Evolutionary conservation across 2,329 filamentous ascomycete genomes (phyloP).

Genomic region (Clarireedia sp.): DNA sequence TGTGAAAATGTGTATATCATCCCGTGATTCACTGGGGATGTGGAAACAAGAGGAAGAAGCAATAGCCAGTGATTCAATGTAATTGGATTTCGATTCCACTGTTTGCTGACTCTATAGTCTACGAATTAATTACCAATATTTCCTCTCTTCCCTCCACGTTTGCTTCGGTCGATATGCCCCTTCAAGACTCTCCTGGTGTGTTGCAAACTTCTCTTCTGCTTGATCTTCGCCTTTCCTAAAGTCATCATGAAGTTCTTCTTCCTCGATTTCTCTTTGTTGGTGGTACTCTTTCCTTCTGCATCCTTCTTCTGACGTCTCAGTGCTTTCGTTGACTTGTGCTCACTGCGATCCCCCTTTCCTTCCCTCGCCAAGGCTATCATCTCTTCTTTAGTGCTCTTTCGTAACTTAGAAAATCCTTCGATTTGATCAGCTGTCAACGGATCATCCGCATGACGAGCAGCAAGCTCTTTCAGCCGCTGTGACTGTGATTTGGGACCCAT

Average conservation of each 20-base stretch:
- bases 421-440: slow-evolving; percentile 86
- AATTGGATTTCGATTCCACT: too few species aligned
- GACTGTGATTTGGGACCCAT: slow-evolving; percentile 40
- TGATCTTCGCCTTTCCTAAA: slow-evolving; percentile 86
- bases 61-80: too few species aligned
- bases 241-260: slow-evolving; percentile 99
- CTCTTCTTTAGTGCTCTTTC: slow-evolving; percentile 85
- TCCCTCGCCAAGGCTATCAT: slow-evolving; percentile 75
- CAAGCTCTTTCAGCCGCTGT: slow-evolving; percentile 31
- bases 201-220: slow-evolving; percentile 88
- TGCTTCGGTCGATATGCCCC: slow-evolving; percentile 74
- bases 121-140: slow-evolving; percentile 41
- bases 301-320: slow-evolving; percentile 82
- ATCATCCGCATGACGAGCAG: slow-evolving; percentile 70
- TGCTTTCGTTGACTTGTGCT: slow-evolving; percentile 81
- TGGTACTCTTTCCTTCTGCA: slow-evolving; percentile 85
- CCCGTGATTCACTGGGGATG: too few species aligned
- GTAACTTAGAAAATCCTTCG: slow-evolving; percentile 72
- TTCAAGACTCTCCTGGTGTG: slow-evolving; percentile 75
- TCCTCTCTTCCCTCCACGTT: slow-evolving; percentile 73
- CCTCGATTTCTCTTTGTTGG: slow-evolving; percentile 91
- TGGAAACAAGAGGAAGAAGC: too few species aligned
- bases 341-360: slow-evolving; percentile 66
- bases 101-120: background rate
- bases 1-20: too few species aligned